These are phyloP conservation scores for Ustilago xerochloae DNA, from an alignment of 1,284 basidiomycete species.

Conservation along the genomic window DNA sequence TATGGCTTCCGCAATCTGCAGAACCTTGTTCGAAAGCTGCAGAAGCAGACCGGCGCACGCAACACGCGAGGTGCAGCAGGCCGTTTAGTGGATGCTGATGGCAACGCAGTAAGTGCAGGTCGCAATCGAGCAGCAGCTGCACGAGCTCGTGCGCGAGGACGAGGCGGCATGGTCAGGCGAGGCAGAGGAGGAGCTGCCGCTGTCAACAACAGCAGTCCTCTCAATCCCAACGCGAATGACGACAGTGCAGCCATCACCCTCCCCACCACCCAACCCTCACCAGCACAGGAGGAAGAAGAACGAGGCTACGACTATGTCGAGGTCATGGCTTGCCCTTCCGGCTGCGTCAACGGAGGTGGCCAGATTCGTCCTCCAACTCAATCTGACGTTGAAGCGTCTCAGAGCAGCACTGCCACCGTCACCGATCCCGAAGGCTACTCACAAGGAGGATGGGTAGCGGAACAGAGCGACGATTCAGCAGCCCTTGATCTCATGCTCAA, in stretches of 20 bases:
- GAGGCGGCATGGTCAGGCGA: conserved; percentile 67
- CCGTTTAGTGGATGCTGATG: conserved; percentile 34
- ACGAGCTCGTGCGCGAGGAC: conserved; percentile 44
- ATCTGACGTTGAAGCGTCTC: conserved; percentile 5
- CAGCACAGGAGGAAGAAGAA: conserved; percentile 68
- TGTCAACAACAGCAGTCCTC: conserved; percentile 50
- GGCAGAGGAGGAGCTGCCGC: conserved; percentile 73
- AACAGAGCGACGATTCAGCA: conserved; percentile 9
- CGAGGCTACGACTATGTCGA: conserved; percentile 92
- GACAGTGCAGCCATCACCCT: background rate
- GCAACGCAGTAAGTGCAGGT: conserved; percentile 14
- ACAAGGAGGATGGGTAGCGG: conserved; percentile 28
- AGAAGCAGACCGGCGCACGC: conserved; percentile 72
- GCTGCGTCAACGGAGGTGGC: conserved; percentile 97
- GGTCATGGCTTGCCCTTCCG: conserved; percentile 98
- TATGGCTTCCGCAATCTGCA: conserved; percentile 98
- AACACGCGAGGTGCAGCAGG: conserved; percentile 46
- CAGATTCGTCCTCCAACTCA: conserved; percentile 72
- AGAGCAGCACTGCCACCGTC: background rate
- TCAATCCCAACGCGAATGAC: conserved; percentile 19
- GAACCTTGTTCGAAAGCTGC: conserved; percentile 89
- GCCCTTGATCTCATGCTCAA: conserved; percentile 73
- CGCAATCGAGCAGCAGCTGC: conserved; percentile 9
- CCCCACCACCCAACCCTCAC: background rate
- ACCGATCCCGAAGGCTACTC: conserved; percentile 41